Percentiles rank a stretch among this genome's conserved stretches.
phyloP scores from a whole-genome alignment of 2,329 filamentous ascomycete genomes.

The Gremmenia infestans region DNA sequence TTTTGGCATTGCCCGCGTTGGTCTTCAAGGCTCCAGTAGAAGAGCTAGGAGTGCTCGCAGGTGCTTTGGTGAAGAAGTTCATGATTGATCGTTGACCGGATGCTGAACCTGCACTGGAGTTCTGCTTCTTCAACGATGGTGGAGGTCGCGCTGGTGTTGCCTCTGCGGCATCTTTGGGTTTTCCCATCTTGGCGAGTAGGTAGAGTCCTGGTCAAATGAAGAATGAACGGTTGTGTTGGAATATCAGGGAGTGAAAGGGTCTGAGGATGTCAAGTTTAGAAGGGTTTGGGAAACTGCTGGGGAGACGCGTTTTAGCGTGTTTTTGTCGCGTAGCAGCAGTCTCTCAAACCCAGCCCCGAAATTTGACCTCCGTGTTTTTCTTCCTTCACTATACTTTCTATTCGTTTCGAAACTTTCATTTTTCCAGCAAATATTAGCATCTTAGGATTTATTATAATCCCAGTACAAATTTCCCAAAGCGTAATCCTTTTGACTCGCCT shows the following conservation, averaged over 20 bases:
- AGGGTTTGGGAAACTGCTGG: not conserved
- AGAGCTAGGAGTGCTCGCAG: constrained; percentile 36
- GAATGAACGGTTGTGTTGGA: not conserved
- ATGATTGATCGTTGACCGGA: constrained; percentile 69
- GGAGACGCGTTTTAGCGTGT: constrained; percentile 4
- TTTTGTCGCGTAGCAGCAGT: not conserved
- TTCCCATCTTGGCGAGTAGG: constrained; percentile 15
- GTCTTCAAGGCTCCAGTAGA: constrained; percentile 24
- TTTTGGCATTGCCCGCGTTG: constrained; percentile 33
- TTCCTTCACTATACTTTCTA: no score
- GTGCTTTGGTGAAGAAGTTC: constrained; percentile 69
- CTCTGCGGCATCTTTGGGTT: constrained; percentile 13
- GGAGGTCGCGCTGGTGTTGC: constrained; percentile 25
- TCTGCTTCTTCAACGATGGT: constrained; percentile 28
- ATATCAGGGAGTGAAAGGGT: not conserved
- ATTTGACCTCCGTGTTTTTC: no score
- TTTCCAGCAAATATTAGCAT: no score
- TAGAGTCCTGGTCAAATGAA: not conserved
- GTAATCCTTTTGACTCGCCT: no score
- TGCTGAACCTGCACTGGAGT: constrained; percentile 31
- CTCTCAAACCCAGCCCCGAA: no score
- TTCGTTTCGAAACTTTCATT: no score
- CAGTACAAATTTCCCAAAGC: no score
- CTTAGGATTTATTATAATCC: no score
- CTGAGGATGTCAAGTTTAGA: not conserved